phyloP scores from a whole-genome alignment of 345 rosid genomes.

The Adansonia digitata region DNA sequence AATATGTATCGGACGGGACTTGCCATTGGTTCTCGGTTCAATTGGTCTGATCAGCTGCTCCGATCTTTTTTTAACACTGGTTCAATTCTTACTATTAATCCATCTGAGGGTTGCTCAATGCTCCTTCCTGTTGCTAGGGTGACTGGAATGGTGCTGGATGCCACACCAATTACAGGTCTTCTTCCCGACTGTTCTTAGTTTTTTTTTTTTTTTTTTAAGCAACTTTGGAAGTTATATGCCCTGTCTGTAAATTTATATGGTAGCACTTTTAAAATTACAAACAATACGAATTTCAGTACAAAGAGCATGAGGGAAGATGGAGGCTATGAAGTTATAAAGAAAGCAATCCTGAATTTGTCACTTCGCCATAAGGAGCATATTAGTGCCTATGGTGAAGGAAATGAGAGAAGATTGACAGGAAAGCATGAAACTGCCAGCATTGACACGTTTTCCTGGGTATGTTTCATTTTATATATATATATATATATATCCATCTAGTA shows the following conservation, averaged over 20 bases:
- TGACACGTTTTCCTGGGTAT: constrained; percentile 89
- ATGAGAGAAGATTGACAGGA: constrained; percentile 94
- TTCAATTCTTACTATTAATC: neutral
- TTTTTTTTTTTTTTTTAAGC: no score
- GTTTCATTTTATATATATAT: constrained; percentile 1
- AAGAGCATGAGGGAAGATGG: constrained; percentile 96
- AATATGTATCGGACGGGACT: no score
- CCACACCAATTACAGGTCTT: constrained; percentile 83
- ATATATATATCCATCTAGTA: no score
- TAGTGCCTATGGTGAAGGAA: constrained; percentile 96
- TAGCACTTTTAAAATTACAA: neutral
- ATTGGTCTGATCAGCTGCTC: no score
- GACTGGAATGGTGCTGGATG: constrained; percentile 99
- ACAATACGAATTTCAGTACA: constrained; percentile 43
- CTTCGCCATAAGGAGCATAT: constrained; percentile 89
- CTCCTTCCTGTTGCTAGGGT: constrained; percentile 38
- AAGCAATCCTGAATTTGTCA: constrained; percentile 84
- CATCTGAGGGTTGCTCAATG: neutral
- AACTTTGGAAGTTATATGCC: constrained; percentile 21
- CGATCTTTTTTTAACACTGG: no score
- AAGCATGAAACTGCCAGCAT: constrained; percentile 97
- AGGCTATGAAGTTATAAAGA: constrained; percentile 81
- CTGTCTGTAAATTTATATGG: constrained; percentile 33
- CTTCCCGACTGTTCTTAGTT: neutral
- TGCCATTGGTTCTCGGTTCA: no score